A percentile compares a stretch with the other conserved stretches of the same genome.
Conservation (phyloP, 306 rosid species). For the Ceratonia siliqua region DNA sequence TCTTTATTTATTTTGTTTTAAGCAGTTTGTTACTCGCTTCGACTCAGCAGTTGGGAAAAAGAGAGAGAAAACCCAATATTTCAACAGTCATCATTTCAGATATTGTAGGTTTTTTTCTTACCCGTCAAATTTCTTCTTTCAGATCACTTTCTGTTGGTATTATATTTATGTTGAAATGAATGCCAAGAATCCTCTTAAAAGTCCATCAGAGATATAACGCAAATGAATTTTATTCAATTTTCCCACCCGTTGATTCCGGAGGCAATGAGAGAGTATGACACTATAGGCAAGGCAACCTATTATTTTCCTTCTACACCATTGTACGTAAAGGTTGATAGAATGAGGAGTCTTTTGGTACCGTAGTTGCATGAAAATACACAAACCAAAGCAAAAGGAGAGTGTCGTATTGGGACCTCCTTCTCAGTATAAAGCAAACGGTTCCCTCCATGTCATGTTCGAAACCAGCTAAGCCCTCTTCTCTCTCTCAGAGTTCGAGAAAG, state of each 20-base stretch:
- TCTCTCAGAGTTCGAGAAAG: slow-evolving; percentile 57
- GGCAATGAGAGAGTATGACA: slow-evolving; percentile 19
- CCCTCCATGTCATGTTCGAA: slow-evolving; percentile 72
- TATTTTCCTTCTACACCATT: slow-evolving; percentile 44
- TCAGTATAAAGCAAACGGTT: slow-evolving; percentile 71
- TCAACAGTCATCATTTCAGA: slow-evolving; percentile 23
- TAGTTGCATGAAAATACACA: slow-evolving; percentile 81
- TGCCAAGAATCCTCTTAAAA: background rate
- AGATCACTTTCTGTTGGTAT: background rate
- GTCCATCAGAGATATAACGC: background rate
- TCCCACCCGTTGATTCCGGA: slow-evolving; percentile 20
- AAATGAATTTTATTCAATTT: slow-evolving; percentile 3
- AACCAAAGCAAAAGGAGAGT: slow-evolving; percentile 62
- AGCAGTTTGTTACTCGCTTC: slow-evolving; percentile 8
- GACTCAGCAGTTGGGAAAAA: background rate
- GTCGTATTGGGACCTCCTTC: slow-evolving; percentile 57
- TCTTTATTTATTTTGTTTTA: slow-evolving; percentile 10
- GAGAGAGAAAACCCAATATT: slow-evolving; percentile 30
- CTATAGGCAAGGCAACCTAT: slow-evolving; percentile 39
- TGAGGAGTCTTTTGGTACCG: slow-evolving; percentile 56
- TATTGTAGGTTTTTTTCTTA: background rate
- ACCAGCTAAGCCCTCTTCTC: slow-evolving; percentile 50
- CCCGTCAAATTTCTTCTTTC: slow-evolving; percentile 1
- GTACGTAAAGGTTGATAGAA: slow-evolving; percentile 61
- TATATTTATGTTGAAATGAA: background rate